These are phyloP conservation scores for Aspergillus costaricaensis DNA, from an alignment of 2,329 filamentous ascomycete species.

Conservation along the genomic window DNA sequence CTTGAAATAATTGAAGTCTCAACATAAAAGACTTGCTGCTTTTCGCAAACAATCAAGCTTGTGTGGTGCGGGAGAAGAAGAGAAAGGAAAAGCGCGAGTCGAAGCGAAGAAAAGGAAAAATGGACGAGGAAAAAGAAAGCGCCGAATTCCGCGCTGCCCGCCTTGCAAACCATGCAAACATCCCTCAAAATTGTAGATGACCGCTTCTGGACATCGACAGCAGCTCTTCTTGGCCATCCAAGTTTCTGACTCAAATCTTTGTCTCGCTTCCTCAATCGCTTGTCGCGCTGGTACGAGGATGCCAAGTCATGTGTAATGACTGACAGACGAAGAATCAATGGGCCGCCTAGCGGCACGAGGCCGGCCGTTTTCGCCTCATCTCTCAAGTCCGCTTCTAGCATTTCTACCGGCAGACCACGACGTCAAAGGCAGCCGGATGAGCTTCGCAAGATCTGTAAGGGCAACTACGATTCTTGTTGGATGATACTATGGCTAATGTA, in stretches of 20 bases:
- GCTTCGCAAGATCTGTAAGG: conserved; percentile 82
- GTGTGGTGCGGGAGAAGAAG: conserved; percentile 23
- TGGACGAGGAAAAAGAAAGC: conserved; percentile 20
- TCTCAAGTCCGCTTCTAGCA: conserved; percentile 49
- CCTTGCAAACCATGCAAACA: conserved; percentile 45
- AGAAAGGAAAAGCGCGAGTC: conserved; percentile 26
- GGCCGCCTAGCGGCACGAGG: conserved; percentile 73
- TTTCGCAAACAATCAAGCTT: neutral
- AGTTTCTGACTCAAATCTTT: conserved; percentile 10
- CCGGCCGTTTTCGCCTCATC: conserved; percentile 67
- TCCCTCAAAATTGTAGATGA: conserved; percentile 35
- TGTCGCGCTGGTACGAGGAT: conserved; percentile 10
- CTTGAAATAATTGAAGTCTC: conserved; percentile 8
- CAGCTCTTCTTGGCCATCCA: conserved; percentile 8
- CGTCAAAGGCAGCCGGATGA: conserved; percentile 67
- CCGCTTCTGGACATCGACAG: conserved; percentile 30
- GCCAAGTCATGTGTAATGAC: conserved; percentile 57
- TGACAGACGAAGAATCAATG: conserved; percentile 88
- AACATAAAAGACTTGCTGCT: conserved; percentile 25
- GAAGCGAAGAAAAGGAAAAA: conserved; percentile 23
- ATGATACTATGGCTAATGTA: conserved; percentile 19
- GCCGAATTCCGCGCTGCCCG: conserved; percentile 15
- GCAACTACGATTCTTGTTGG: neutral
- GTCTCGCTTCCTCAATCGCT: conserved; percentile 9
- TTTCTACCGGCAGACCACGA: conserved; percentile 51